Conservation (phyloP, 1,139 yeast species). For the Magnusiomyces clavatus region DNA sequence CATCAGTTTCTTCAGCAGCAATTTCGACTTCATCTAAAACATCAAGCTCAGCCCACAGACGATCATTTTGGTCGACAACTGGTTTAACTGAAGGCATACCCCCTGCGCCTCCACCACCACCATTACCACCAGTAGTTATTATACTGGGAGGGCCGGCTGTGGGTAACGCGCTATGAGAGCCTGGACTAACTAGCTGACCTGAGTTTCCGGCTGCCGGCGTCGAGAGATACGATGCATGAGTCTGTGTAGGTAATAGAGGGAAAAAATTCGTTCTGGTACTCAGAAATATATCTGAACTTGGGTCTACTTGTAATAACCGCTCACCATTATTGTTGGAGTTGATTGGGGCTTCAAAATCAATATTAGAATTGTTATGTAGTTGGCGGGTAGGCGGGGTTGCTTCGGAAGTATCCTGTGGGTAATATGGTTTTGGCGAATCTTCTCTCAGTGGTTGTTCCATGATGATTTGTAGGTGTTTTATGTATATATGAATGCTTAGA, state of each 20-base stretch:
- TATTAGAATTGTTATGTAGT: too few relatives aligned
- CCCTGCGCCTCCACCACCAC: background rate
- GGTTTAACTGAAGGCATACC: conserved; percentile 30
- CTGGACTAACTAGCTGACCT: too few relatives aligned
- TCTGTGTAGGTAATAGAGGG: background rate
- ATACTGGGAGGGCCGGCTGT: conserved; percentile 3
- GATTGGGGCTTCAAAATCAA: too few relatives aligned
- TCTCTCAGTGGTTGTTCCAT: too few relatives aligned
- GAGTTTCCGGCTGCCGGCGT: background rate
- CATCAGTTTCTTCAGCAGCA: conserved; percentile 50
- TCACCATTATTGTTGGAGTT: too few relatives aligned
- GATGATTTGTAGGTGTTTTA: too few relatives aligned
- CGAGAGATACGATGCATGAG: background rate
- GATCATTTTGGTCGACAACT: conserved; percentile 45
- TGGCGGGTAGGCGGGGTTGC: too few relatives aligned
- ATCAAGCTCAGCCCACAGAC: conserved; percentile 82
- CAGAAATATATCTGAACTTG: background rate
- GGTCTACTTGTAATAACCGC: too few relatives aligned
- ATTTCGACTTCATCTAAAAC: conserved; percentile 72
- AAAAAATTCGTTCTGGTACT: background rate
- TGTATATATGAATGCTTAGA: too few relatives aligned
- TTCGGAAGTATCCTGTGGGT: conserved; percentile 4
- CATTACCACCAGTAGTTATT: background rate
- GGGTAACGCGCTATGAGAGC: background rate
- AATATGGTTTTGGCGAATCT: background rate